A percentile compares a stretch with the other conserved stretches of the same genome.
phyloP scores from a whole-genome alignment of 306 rosid genomes.

The Arachis stenosperma region DNA sequence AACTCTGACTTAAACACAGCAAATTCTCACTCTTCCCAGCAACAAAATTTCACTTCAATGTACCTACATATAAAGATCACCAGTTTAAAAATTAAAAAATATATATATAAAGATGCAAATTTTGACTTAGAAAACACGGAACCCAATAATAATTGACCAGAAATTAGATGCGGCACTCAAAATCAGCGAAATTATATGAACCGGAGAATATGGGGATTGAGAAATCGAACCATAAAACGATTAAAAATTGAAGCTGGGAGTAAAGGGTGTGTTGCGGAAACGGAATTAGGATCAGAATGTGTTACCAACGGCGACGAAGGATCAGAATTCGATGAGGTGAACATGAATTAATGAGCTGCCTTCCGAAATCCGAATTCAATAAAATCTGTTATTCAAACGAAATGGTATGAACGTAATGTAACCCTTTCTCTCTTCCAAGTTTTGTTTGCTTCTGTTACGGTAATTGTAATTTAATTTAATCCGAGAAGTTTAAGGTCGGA shows the following conservation, averaged over 20 bases:
- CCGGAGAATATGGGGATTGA: background rate
- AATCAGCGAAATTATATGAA: slow-evolving; percentile 20
- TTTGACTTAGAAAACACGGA: slow-evolving; percentile 10
- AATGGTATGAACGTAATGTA: too few species aligned
- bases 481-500: too few species aligned
- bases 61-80: slow-evolving; percentile 20
- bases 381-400: background rate
- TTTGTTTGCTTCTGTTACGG: background rate
- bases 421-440: background rate
- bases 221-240: slow-evolving; percentile 10
- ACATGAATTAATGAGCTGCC: background rate
- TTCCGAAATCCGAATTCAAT: background rate
- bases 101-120: background rate
- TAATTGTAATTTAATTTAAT: too few species aligned
- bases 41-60: slow-evolving; percentile 27
- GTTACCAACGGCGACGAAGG: slow-evolving; percentile 9
- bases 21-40: slow-evolving; percentile 37
- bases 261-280: slow-evolving; percentile 2
- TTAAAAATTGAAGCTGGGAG: slow-evolving; percentile 10
- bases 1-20: slow-evolving; percentile 7
- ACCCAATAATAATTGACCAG: slow-evolving; percentile 9
- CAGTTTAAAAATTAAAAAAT: slow-evolving; percentile 1
- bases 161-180: background rate
- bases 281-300: background rate
- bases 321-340: slow-evolving; percentile 11